Conservation (phyloP, 2,329 filamentous ascomycete genomes). For the Tolypocladium paradoxum region DNA sequence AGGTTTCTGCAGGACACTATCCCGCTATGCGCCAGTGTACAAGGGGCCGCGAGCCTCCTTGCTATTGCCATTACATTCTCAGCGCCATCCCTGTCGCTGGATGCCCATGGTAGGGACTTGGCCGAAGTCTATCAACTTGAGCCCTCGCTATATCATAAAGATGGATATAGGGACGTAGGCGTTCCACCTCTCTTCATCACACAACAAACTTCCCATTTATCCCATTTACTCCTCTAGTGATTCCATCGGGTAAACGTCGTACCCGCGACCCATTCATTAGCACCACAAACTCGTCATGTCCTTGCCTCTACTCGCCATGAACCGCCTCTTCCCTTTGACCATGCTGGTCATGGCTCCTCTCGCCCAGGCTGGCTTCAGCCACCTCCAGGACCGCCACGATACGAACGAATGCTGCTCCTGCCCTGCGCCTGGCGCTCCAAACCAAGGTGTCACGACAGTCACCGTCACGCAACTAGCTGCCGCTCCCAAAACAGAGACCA, state of each 20-base stretch:
- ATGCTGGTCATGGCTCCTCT: constrained; percentile 14
- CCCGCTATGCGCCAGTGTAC: background rate
- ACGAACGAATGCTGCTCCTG: constrained; percentile 20
- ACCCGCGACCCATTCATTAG: background rate
- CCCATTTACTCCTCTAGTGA: too few relatives aligned
- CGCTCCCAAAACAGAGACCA: constrained; percentile 7
- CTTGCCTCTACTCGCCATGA: constrained; percentile 9
- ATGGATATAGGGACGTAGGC: constrained; percentile 2
- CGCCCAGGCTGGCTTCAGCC: constrained; percentile 15
- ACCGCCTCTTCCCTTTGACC: constrained; percentile 13
- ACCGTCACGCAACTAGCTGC: constrained; percentile 14
- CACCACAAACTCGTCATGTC: background rate
- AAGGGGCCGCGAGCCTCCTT: background rate
- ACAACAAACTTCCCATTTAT: constrained; percentile 7
- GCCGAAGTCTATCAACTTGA: background rate
- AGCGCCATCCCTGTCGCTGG: background rate
- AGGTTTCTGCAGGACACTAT: background rate
- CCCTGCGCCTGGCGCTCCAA: constrained; percentile 6
- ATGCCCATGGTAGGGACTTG: background rate
- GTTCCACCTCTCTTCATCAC: background rate
- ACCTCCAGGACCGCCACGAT: constrained; percentile 8
- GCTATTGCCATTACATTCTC: background rate
- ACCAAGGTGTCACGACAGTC: constrained; percentile 10
- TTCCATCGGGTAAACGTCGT: too few relatives aligned
- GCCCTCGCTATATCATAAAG: background rate